phyloP scores from a whole-genome alignment of 495 filamentous ascomycete species.

The Astrothelium subdiscretum region DNA sequence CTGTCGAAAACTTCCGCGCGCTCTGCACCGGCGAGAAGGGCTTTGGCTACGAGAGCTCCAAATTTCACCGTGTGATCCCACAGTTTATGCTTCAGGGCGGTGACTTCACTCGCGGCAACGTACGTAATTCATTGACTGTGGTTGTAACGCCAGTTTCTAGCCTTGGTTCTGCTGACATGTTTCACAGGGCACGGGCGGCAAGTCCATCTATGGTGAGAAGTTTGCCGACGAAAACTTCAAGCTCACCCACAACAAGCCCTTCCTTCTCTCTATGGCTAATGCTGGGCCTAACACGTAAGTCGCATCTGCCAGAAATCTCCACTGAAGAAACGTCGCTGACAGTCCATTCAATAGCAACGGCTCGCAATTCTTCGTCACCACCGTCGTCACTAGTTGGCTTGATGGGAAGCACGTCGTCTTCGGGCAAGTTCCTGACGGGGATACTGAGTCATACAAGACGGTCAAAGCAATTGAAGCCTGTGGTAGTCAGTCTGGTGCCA shows the following conservation, averaged over 20 bases:
- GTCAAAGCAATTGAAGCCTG: constrained; percentile 31
- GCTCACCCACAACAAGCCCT: constrained; percentile 48
- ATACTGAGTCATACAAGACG: constrained; percentile 22
- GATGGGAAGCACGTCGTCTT: constrained; percentile 37
- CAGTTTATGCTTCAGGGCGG: constrained; percentile 43
- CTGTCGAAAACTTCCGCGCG: constrained; percentile 84
- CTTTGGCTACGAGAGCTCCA: constrained; percentile 40
- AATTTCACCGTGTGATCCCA: constrained; percentile 36
- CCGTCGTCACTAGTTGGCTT: constrained; percentile 33
- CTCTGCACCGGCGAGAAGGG: constrained; percentile 92
- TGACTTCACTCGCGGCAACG: constrained; percentile 40
- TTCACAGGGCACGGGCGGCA: constrained; percentile 64
- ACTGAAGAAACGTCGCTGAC: not conserved
- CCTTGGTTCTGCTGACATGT: constrained; percentile 7
- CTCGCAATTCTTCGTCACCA: constrained; percentile 56
- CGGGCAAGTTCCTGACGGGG: constrained; percentile 27
- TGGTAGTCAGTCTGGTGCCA: constrained; percentile 24
- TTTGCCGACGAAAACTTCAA: constrained; percentile 73
- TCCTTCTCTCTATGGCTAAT: constrained; percentile 74
- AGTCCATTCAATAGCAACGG: constrained; percentile 43
- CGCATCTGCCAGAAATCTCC: not conserved
- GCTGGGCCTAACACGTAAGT: constrained; percentile 67
- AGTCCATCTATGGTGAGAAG: constrained; percentile 82
- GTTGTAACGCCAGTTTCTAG: too few species aligned
- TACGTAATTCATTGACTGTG: constrained; percentile 17